Evolutionary conservation across 2,329 filamentous ascomycete species (phyloP), one percentile per base, ranked within the genome.

Genomic region (Paracorniculantispora psalliotae): DNA sequence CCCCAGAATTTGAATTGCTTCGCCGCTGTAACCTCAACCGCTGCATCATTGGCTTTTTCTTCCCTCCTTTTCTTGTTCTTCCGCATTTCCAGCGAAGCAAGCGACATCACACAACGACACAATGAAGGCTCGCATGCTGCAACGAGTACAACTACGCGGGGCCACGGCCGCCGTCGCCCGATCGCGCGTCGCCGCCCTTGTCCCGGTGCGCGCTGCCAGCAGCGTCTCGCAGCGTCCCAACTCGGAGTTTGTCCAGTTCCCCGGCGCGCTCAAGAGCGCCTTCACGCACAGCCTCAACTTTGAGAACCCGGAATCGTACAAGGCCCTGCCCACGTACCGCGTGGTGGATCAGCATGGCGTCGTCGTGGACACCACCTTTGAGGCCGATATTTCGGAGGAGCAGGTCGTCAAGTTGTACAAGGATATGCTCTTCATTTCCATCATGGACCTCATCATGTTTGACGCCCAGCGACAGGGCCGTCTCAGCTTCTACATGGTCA

Each of bases 361-460:
- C 33, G 83, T 96, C 41, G 86, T 97, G 19, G 91, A 97, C 74
- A 81, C 84, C 51, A 80, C 81, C 13, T 87, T 89, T 67, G 77
- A 80, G 54, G 84, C 86, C 0, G 87, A 92, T 67, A 83, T 94
- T 2, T 79, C 81, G 43, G 86, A 94, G 55, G 79, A 81, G 53
- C 75, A 81, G 63, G 76, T 86, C 13, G 68, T 84, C 57, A 81
- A 84, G 68, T 73, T 86, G 54, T 88, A 88, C 72, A 80, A 76
- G 61, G 83, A 86, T 66, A 89, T 89, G 86, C 67, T 89, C 10
- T 81, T 79, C 37, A 78, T 87, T 10, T 86, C 89, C 59, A 89
- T 97, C 65, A 94, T 99, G 91, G 94, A 99, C 70, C 74, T 96
- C 58, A 90, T 97, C 71, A 97, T 97, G 92, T 97, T 96, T 69